These are phyloP conservation scores for Cryoendolithus antarcticus DNA, from an alignment of 2,329 filamentous ascomycete species.

Conservation along the genomic window DNA sequence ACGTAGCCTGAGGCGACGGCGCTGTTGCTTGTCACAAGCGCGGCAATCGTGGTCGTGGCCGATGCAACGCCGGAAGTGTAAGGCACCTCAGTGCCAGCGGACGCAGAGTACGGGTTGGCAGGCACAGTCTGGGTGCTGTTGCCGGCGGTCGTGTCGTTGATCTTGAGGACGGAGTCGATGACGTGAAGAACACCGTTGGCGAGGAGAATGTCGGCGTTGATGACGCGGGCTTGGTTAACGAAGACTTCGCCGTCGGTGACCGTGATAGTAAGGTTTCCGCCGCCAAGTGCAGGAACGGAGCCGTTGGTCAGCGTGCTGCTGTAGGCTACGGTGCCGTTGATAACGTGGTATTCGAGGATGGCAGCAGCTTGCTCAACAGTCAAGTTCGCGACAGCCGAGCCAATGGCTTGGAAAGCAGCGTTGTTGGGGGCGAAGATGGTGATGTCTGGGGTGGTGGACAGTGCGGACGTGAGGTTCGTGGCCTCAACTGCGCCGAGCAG, in stretches of 20 bases:
- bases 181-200: constrained; percentile 39
- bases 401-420: constrained; percentile 46
- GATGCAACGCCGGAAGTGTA: constrained; percentile 44
- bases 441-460: constrained; percentile 29
- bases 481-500: constrained; percentile 9
- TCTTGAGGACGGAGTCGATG: constrained; percentile 45
- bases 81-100: constrained; percentile 35
- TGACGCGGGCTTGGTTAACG: constrained; percentile 33
- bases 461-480: constrained; percentile 7
- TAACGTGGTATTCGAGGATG: constrained; percentile 53
- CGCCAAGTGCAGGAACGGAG: constrained; percentile 25
- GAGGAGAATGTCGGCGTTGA: constrained; percentile 30
- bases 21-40: constrained; percentile 15
- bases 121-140: constrained; percentile 30
- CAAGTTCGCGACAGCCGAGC: constrained; percentile 38
- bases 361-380: constrained; percentile 34
- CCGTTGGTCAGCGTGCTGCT: constrained; percentile 30
- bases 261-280: constrained; percentile 29
- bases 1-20: constrained; percentile 20
- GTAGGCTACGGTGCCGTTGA: constrained; percentile 45
- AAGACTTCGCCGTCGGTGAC: constrained; percentile 26
- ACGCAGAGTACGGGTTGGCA: constrained; percentile 42
- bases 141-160: constrained; percentile 17
- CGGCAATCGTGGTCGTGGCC: constrained; percentile 28
- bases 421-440: constrained; percentile 56